Evolutionary conservation across 129 eudicot genomes (phyloP).

Genomic region (Silybum marianum): DNA sequence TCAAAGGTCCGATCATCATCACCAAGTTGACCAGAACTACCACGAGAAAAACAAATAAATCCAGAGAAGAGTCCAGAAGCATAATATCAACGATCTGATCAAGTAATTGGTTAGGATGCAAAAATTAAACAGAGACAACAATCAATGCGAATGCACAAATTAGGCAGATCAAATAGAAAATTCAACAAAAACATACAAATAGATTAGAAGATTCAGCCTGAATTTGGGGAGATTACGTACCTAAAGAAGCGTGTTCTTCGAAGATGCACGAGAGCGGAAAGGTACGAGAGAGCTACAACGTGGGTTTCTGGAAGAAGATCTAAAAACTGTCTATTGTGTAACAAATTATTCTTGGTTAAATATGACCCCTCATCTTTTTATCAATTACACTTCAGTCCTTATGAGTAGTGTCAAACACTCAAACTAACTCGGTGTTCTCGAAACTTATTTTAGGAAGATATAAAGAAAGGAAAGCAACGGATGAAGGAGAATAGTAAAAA

Average conservation of each 20-base stretch:
- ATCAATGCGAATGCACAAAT: background rate
- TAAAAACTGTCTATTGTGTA: background rate
- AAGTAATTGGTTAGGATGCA: background rate
- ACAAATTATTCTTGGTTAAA: background rate
- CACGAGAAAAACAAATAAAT: background rate
- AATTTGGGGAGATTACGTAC: background rate
- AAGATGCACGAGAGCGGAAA: background rate
- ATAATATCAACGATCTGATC: background rate
- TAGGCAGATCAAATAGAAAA: background rate
- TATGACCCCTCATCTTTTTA: background rate
- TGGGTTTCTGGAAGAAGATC: background rate
- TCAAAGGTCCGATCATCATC: background rate
- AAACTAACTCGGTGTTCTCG: too few species aligned
- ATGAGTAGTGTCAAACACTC: background rate
- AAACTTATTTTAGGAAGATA: too few species aligned
- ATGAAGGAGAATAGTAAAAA: too few species aligned
- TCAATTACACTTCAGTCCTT: background rate
- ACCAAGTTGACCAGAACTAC: background rate
- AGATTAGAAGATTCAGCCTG: background rate
- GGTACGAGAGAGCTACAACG: background rate
- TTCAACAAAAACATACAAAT: background rate
- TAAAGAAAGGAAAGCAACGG: too few species aligned
- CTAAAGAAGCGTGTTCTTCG: background rate
- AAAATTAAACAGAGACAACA: background rate
- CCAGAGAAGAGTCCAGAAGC: background rate